These are phyloP conservation scores for Mucor circinelloides DNA, from an alignment of 371 early-diverging fungal genomes.

Conservation along the genomic window DNA sequence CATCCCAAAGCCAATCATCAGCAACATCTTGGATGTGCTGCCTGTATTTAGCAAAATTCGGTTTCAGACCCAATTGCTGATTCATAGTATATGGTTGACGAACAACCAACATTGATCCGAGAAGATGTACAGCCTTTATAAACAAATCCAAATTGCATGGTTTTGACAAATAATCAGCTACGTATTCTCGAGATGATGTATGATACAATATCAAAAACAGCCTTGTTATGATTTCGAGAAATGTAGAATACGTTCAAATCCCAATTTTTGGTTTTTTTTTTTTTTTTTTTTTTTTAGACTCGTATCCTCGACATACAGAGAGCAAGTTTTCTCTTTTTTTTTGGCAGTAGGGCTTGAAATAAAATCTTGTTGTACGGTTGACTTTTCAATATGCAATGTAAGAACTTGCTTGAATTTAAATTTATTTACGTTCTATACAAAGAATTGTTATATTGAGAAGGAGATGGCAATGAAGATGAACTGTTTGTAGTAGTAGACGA, in stretches of 20 bases:
- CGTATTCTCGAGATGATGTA: not conserved
- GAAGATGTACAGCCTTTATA: too few species aligned
- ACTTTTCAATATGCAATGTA: conserved; percentile 2
- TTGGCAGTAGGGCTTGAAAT: not conserved
- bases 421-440: not conserved
- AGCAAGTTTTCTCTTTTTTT: not conserved
- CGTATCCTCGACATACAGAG: not conserved
- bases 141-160: too few species aligned
- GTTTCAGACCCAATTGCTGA: too few species aligned
- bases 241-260: not conserved
- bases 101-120: too few species aligned
- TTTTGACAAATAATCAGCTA: not conserved
- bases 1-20: too few species aligned
- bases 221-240: not conserved
- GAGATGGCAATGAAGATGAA: not conserved
- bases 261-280: conserved; percentile 8
- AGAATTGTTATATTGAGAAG: not conserved
- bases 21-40: too few species aligned
- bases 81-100: too few species aligned
- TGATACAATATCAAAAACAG: not conserved
- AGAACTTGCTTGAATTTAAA: not conserved
- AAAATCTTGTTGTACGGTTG: not conserved
- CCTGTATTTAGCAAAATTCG: too few species aligned
- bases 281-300: too few species aligned
- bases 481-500: not conserved